A percentile compares a stretch with the other conserved stretches of the same genome.
These are phyloP conservation scores for Kurtzmaniella natalensis DNA, from an alignment of 1,139 yeast species.

Conservation along the genomic window DNA sequence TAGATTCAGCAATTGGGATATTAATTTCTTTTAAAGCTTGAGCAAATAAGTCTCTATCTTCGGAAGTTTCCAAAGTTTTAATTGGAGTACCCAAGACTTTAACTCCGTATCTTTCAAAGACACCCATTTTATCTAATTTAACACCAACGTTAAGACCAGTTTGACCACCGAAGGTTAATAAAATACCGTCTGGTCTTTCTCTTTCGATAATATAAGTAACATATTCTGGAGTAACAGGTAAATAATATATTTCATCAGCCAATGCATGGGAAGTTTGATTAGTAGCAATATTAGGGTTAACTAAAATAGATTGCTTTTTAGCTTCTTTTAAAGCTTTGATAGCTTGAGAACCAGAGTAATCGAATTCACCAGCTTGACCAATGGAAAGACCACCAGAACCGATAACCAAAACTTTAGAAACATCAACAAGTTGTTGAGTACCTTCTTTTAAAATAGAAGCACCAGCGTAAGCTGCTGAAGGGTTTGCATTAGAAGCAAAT, in stretches of 20 bases:
- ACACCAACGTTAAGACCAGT: conserved; percentile 96
- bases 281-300: conserved; percentile 96
- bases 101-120: conserved; percentile 83
- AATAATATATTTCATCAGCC: conserved; percentile 91
- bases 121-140: conserved; percentile 88
- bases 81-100: conserved; percentile 97
- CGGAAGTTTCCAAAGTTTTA: conserved; percentile 90
- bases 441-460: conserved; percentile 9
- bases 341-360: conserved; percentile 96
- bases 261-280: conserved; percentile 94
- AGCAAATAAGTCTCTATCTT: conserved; percentile 94
- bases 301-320: conserved; percentile 75
- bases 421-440: conserved; percentile 70
- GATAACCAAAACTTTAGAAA: conserved; percentile 81
- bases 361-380: conserved; percentile 99
- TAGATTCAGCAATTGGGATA: conserved; percentile 93
- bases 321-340: conserved; percentile 94
- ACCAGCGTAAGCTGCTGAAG: conserved; percentile 6
- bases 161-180: conserved; percentile 97
- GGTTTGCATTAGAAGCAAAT: background rate
- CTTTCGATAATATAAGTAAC: conserved; percentile 91
- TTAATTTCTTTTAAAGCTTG: conserved; percentile 90
- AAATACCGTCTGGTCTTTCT: conserved; percentile 93
- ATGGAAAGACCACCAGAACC: conserved; percentile 98
- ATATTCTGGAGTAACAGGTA: conserved; percentile 96